Evolutionary conservation across 2,329 filamentous ascomycete species (phyloP), one percentile per base, ranked within the genome.

Genomic region (Colletotrichum phormii): DNA sequence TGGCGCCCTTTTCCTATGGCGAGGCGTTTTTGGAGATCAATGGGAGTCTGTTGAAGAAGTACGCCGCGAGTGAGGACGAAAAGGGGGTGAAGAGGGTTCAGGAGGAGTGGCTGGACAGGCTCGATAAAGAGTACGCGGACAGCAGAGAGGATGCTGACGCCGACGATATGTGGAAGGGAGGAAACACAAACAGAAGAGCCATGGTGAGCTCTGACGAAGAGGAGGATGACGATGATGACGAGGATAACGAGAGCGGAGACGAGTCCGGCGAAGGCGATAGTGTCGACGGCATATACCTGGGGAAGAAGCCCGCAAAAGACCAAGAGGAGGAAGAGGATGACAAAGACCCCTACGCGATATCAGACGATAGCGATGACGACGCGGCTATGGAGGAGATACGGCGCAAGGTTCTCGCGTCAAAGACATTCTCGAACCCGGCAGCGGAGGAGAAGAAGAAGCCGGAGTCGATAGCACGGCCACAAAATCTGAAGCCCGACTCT

Each of bases 1-100:
- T 99, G 33, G 90, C 90, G 75, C 93, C 94, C 2, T 99, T 99
- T 79, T 92, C 92, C 3, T 99, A 99, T 79, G 97, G 97, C 0
- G 85, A 91, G 71, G 92, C 94, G 0, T 99, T 99, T 79, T 82
- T 99, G 29, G 91, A 97, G 65, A 99, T 99, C 83, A 99, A 99
- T 80, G 88, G 90, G 2, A 92, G 92, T 63, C 83, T 98, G 22
- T 82, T 99, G 29, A 95, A 93, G 81, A 90, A 91, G 71, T 99
- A 99, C 78, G 94, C 95, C 0, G 93, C 92, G 0, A 98, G 95
- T 77, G 88, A 89, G 73, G 92, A 95, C 66, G 95, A 97, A 78
- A 93, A 91, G 9, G 93, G 90, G 8, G 87, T 99, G 37, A 98
- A 98, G 83, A 91, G 89, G 82, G 91, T 94, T 0, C 94, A 99